Conservation (phyloP, 306 rosid genomes). For the Purshia tridentata region DNA sequence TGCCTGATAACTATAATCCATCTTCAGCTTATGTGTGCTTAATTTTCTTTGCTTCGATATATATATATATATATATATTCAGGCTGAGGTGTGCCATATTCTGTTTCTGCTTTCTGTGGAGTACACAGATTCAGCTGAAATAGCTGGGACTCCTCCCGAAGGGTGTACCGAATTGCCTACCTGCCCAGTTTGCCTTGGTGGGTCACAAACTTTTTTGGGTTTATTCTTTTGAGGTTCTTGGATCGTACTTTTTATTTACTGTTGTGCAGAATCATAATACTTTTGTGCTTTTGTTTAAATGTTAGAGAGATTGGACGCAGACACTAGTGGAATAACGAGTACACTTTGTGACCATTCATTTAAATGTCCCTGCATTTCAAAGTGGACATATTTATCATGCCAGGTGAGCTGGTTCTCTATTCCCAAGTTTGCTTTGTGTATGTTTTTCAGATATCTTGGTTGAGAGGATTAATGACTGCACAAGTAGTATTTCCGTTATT, state of each 20-base stretch:
- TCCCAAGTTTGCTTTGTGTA: conserved; percentile 11
- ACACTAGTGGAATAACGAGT: conserved; percentile 71
- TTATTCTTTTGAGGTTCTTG: too few relatives aligned
- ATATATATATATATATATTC: conserved; percentile 17
- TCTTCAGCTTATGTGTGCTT: neutral
- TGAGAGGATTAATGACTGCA: conserved; percentile 16
- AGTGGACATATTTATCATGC: conserved; percentile 88
- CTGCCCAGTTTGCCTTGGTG: conserved; percentile 95
- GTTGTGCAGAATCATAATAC: conserved; percentile 11
- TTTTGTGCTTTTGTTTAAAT: conserved; percentile 26
- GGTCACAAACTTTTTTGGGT: conserved; percentile 27
- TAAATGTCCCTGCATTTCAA: conserved; percentile 88
- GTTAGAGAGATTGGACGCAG: conserved; percentile 78
- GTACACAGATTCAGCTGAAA: conserved; percentile 70
- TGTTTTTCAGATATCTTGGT: conserved; percentile 14
- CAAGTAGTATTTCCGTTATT: neutral
- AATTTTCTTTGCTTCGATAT: neutral
- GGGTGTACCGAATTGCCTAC: conserved; percentile 83
- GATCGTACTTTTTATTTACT: neutral
- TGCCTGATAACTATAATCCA: neutral
- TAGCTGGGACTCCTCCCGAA: conserved; percentile 73
- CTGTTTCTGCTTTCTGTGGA: conserved; percentile 70
- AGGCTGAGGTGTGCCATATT: conserved; percentile 93
- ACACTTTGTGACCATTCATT: conserved; percentile 92
- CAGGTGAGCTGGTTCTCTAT: conserved; percentile 54